phyloP scores from a whole-genome alignment of 208 protist species.

The Leishmania major region DNA sequence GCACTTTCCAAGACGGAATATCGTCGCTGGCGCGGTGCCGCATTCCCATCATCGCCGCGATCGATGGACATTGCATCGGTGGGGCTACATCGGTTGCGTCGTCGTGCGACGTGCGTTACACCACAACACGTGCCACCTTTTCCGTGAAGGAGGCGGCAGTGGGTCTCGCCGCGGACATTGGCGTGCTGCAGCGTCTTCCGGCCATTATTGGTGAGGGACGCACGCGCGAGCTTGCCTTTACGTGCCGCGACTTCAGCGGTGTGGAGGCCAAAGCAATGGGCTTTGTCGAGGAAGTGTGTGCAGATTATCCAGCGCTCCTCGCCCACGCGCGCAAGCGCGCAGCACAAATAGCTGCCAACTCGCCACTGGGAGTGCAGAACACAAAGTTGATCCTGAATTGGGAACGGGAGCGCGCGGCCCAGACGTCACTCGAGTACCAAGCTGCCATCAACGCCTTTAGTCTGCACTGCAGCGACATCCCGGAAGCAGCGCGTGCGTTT shows the following conservation, averaged over 20 bases:
- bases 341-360: conserved; percentile 55
- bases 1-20: conserved; percentile 53
- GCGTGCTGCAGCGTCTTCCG: conserved; percentile 65
- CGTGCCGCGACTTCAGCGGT: conserved; percentile 47
- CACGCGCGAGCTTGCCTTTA: conserved; percentile 72
- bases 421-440: conserved; percentile 61
- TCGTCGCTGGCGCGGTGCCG: conserved; percentile 63
- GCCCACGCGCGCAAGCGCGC: conserved; percentile 42
- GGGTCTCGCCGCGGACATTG: conserved; percentile 77
- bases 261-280: conserved; percentile 42
- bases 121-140: conserved; percentile 56
- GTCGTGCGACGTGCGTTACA: conserved; percentile 68
- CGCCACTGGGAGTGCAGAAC: conserved; percentile 73
- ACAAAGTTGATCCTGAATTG: conserved; percentile 77
- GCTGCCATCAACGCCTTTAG: conserved; percentile 65
- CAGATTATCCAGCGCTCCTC: conserved; percentile 47
- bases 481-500: conserved; percentile 53
- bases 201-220: conserved; percentile 71
- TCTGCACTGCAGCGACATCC: conserved; percentile 64
- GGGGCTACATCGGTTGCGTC: conserved; percentile 71
- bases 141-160: conserved; percentile 66
- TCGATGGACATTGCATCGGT: conserved; percentile 75
- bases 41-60: conserved; percentile 63
- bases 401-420: conserved; percentile 36
- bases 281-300: conserved; percentile 70